A percentile compares a stretch with the other conserved stretches of the same genome.
phyloP scores from a whole-genome alignment of 768 basidiomycete genomes.

The Suillus brevipes region DNA sequence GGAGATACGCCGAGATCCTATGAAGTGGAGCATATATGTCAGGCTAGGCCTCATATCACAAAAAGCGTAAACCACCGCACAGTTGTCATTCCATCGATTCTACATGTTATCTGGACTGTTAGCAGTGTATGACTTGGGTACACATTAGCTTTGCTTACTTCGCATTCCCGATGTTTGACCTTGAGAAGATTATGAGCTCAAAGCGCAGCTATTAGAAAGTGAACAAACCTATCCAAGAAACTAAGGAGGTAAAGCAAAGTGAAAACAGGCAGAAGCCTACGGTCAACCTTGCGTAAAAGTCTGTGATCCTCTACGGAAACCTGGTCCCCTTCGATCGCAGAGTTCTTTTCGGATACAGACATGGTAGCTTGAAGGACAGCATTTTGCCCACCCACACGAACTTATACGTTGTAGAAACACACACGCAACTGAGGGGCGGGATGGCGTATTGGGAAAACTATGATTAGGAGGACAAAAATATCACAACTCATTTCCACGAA shows the following conservation, averaged over 20 bases:
- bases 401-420: background rate
- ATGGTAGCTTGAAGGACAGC: constrained; percentile 7
- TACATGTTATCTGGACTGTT: constrained; percentile 20
- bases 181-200: constrained; percentile 9
- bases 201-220: background rate
- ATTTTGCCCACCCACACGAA: background rate
- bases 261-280: constrained; percentile 40
- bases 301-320: constrained; percentile 21
- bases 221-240: constrained; percentile 40
- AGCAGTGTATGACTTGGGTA: background rate
- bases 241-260: constrained; percentile 41
- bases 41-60: background rate
- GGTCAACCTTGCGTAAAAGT: constrained; percentile 36
- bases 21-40: background rate
- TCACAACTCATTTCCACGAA: background rate
- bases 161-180: constrained; percentile 42
- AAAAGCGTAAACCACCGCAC: constrained; percentile 26
- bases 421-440: background rate
- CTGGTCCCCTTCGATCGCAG: constrained; percentile 9
- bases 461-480: background rate
- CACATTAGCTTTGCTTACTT: constrained; percentile 24
- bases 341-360: constrained; percentile 13
- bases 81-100: constrained; percentile 53
- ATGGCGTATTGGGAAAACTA: constrained; percentile 4
- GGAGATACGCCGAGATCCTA: constrained; percentile 54